Base-by-base conservation (phyloP, 306 rosid species). In the Casuarina equisetifolia region DNA sequence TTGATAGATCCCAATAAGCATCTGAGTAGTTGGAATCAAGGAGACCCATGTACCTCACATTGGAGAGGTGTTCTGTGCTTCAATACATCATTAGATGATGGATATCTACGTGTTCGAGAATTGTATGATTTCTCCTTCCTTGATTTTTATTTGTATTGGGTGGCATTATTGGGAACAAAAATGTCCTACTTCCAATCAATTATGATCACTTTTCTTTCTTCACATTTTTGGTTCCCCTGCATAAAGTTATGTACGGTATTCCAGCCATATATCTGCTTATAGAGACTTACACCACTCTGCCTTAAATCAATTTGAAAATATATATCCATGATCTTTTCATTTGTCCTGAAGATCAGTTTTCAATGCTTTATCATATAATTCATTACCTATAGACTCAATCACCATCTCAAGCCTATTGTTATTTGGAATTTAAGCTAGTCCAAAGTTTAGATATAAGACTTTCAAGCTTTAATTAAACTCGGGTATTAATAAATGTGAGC, bases 1-100 rank as follows among this genome's bases (percentile, higher is more conserved):
- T 80, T 88, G 87, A 36, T 78, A 44, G 91, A 88, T 76, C 84
- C 85, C 9, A 66, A 85, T 69, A 17, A 76, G 79, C 78, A 81
- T 74, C 80, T 88, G 76, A 85, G 72, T 71, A 81, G 76, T 74
- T 88, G 91, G 91, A 83, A 85, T 81, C 54, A 8, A 63, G 89
- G 89, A 17, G 91, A 88, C 12, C 89, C 91, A 38, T 88, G 91
- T 72, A 70, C 73, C 1, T 61, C 79, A 16, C 81, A 71, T 45
- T 88, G 91, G 91, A 88, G 73, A 15, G 87, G 86, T 42, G 81
- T 88, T 83, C 5, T 79, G 40, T 88, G 91, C 91, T 76, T 36
- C 84, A 83, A 76, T 64, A 52, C 2, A 13, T 13, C 82, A 39
- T 51, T 78, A 5, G 66, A 63, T 42, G 91, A 83, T 81, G 85